Percentiles rank a stretch among this genome's conserved stretches.
Conservation (phyloP, 192 early-diverging fungal genomes). For the Polychytrium aggregatum region DNA sequence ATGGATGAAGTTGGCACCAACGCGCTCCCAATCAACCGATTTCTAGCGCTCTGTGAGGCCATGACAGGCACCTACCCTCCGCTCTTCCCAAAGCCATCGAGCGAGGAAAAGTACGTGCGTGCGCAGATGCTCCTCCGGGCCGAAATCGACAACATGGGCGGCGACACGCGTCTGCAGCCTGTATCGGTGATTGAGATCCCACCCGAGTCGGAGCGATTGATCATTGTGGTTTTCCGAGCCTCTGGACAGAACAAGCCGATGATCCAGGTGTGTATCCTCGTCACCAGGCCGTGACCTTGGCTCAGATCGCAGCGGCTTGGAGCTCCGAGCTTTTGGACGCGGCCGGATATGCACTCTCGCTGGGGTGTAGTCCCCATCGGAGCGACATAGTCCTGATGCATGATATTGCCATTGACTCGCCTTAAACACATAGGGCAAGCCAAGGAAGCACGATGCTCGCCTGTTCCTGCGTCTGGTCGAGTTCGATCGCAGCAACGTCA, state of each 20-base stretch:
- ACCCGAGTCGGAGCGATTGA: slow-evolving; percentile 47
- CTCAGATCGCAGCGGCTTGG: too few species aligned
- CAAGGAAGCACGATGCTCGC: slow-evolving; percentile 70
- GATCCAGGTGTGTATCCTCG: slow-evolving; percentile 41
- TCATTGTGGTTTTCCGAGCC: slow-evolving; percentile 69
- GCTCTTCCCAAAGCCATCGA: slow-evolving; percentile 52
- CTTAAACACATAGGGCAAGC: slow-evolving; percentile 46
- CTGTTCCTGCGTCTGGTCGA: slow-evolving; percentile 75
- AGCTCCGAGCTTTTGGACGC: too few species aligned
- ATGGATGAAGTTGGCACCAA: too few species aligned
- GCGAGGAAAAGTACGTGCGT: slow-evolving; percentile 65
- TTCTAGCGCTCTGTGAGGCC: slow-evolving; percentile 53
- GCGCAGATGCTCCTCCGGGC: slow-evolving; percentile 54
- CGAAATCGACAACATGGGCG: slow-evolving; percentile 62
- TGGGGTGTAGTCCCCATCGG: too few species aligned
- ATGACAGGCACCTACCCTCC: slow-evolving; percentile 46
- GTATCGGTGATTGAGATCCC: slow-evolving; percentile 48
- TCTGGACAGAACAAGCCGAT: slow-evolving; percentile 38
- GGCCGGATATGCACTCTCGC: too few species aligned
- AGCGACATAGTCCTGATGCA: too few species aligned
- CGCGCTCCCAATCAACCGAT: slow-evolving; percentile 42
- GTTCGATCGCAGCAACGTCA: slow-evolving; percentile 75
- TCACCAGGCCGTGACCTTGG: background rate
- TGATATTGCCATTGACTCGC: too few species aligned
- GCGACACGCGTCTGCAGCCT: slow-evolving; percentile 56